A percentile compares a stretch with the other conserved stretches of the same genome.
phyloP scores from a whole-genome alignment of 805 yeast genomes.

The Tetrapisispora fleetii region DNA sequence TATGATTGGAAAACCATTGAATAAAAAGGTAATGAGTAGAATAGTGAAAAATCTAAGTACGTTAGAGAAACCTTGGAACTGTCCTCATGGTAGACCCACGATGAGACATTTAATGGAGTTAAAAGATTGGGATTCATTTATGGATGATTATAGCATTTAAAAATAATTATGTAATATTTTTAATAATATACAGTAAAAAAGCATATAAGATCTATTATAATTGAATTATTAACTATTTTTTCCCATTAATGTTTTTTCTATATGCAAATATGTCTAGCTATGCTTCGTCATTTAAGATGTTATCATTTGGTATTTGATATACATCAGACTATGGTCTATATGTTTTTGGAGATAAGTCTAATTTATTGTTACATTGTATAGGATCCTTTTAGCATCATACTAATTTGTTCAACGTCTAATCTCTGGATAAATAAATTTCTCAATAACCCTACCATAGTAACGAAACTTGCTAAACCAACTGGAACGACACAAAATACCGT shows the following conservation, averaged over 20 bases:
- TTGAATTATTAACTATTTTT: background rate
- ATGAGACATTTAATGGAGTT: constrained; percentile 78
- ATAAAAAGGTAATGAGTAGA: constrained; percentile 46
- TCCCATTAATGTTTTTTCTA: background rate
- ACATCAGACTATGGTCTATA: no score
- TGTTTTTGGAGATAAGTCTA: no score
- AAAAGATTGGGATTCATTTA: constrained; percentile 36
- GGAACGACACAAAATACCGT: constrained; percentile 98
- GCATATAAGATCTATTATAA: background rate
- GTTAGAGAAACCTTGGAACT: constrained; percentile 89
- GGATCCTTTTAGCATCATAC: constrained; percentile 1
- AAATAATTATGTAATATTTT: background rate
- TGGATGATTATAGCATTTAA: constrained; percentile 33
- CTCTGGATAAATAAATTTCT: constrained; percentile 68
- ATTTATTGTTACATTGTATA: background rate
- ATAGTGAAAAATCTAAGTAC: constrained; percentile 60
- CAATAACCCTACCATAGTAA: constrained; percentile 79
- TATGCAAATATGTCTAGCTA: background rate
- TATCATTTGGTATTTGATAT: no score
- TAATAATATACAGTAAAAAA: background rate
- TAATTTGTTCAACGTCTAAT: constrained; percentile 40
- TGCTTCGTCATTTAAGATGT: background rate
- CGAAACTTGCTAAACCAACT: constrained; percentile 85
- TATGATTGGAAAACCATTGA: constrained; percentile 80
- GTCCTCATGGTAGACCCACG: constrained; percentile 97